These are phyloP conservation scores for Eucalyptus urophylla DNA, from an alignment of 345 rosid species.

Conservation along the genomic window DNA sequence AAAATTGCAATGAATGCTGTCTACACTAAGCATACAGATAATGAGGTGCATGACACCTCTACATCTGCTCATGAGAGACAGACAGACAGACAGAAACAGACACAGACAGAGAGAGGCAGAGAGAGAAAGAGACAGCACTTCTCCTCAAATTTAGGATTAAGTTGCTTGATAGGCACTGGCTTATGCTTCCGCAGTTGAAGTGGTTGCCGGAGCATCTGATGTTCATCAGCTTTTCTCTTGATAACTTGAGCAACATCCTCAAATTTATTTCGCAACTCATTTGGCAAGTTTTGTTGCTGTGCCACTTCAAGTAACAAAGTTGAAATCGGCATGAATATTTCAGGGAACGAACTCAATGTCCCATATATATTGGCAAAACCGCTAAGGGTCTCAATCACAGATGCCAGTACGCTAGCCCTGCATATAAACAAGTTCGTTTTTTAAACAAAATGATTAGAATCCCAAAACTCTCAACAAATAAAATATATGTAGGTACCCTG, in stretches of 20 bases:
- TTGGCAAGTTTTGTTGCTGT: slow-evolving; percentile 39
- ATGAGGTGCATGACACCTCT: not conserved
- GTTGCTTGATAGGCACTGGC: slow-evolving; percentile 57
- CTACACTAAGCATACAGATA: not conserved
- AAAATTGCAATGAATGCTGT: not conserved
- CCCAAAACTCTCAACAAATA: not conserved
- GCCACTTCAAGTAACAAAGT: slow-evolving; percentile 36
- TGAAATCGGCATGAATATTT: slow-evolving; percentile 59
- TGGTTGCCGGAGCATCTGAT: slow-evolving; percentile 42
- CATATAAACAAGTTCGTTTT: not conserved
- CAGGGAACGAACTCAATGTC: slow-evolving; percentile 65
- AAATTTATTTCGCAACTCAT: slow-evolving; percentile 32
- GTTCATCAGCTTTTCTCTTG: slow-evolving; percentile 36
- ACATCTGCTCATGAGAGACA: not conserved
- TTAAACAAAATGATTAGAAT: not conserved
- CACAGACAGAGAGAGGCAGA: not conserved
- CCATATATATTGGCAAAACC: slow-evolving; percentile 47
- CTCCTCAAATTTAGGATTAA: slow-evolving; percentile 80
- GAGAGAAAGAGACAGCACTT: slow-evolving; percentile 16
- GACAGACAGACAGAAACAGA: not conserved
- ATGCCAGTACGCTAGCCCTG: slow-evolving; percentile 63
- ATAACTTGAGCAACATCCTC: slow-evolving; percentile 39
- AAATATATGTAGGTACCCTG: not conserved
- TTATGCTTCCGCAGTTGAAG: slow-evolving; percentile 72
- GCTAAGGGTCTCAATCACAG: slow-evolving; percentile 46